Conservation (phyloP, 2,329 filamentous ascomycete genomes). For the Sclerotinia nivalis region DNA sequence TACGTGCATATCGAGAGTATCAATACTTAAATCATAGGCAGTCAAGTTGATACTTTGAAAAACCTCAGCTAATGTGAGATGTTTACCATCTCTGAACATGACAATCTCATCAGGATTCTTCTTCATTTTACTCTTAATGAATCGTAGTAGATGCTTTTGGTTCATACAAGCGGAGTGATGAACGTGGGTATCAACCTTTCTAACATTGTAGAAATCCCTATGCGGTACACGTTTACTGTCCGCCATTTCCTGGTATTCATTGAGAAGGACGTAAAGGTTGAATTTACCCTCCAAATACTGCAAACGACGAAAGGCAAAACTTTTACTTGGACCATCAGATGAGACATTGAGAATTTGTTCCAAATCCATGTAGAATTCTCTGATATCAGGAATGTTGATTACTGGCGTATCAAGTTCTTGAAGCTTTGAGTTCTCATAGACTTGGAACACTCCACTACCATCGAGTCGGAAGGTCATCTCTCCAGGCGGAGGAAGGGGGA, state of each 20-base stretch:
- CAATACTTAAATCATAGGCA: conserved; percentile 95
- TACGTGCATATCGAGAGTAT: conserved; percentile 98
- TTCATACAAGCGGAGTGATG: conserved; percentile 99
- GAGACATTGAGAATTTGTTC: conserved; percentile 86
- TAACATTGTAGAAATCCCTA: conserved; percentile 97
- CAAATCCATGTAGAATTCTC: conserved; percentile 94
- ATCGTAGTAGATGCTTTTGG: conserved; percentile 94
- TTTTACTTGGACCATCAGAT: conserved; percentile 93
- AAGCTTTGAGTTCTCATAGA: conserved; percentile 71
- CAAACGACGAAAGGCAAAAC: conserved; percentile 90
- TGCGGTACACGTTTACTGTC: conserved; percentile 98
- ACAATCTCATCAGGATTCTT: conserved; percentile 94
- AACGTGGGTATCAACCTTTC: conserved; percentile 98
- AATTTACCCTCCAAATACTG: conserved; percentile 98
- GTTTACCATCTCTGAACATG: conserved; percentile 85
- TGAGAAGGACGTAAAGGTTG: conserved; percentile 87
- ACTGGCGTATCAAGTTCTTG: conserved; percentile 66
- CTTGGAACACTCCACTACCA: conserved; percentile 84
- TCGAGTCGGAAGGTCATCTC: conserved; percentile 77
- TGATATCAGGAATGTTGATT: conserved; percentile 82
- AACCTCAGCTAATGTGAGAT: conserved; percentile 87
- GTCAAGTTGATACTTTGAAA: conserved; percentile 98
- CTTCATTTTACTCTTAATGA: conserved; percentile 99
- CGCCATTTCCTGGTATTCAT: conserved; percentile 96
- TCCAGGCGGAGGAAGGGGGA: conserved; percentile 70